phyloP scores from a whole-genome alignment of 192 early-diverging fungal species.

The Entrophospora sp. region DNA sequence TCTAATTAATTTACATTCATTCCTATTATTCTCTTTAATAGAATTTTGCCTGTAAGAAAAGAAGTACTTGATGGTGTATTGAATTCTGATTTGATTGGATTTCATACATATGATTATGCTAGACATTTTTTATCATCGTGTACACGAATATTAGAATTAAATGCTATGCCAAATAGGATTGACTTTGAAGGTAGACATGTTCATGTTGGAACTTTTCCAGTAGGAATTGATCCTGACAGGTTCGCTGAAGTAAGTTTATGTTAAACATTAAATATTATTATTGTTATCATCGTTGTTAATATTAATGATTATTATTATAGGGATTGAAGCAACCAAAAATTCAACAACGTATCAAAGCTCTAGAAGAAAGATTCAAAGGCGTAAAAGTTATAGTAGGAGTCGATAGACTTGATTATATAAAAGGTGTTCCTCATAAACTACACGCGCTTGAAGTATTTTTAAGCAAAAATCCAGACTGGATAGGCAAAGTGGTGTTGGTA shows the following conservation, averaged over 20 bases:
- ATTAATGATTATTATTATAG: conserved; percentile 21
- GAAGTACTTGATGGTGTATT: conserved; percentile 92
- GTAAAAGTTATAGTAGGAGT: conserved; percentile 92
- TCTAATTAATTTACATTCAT: neutral
- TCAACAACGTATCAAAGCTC: conserved; percentile 60
- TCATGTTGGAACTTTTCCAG: conserved; percentile 97
- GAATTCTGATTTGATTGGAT: conserved; percentile 87
- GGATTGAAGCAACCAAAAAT: conserved; percentile 65
- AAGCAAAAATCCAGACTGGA: conserved; percentile 78
- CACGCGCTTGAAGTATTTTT: conserved; percentile 93
- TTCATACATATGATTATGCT: conserved; percentile 99
- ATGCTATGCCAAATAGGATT: conserved; percentile 87
- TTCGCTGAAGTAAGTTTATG: conserved; percentile 48
- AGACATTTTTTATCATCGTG: conserved; percentile 97
- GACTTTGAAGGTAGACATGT: conserved; percentile 90
- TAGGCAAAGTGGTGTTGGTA: conserved; percentile 89
- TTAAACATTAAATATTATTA: neutral
- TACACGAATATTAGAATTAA: conserved; percentile 90
- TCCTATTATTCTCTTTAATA: conserved; percentile 14
- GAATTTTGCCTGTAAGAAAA: conserved; percentile 87
- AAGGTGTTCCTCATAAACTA: conserved; percentile 98
- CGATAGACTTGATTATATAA: conserved; percentile 99
- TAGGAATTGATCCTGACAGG: conserved; percentile 96
- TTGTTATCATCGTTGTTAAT: neutral
- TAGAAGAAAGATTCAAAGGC: conserved; percentile 81